A percentile compares a stretch with the other conserved stretches of the same genome.
These are phyloP conservation scores for Claviceps africana DNA, from an alignment of 2,329 filamentous ascomycete genomes.

Conservation along the genomic window DNA sequence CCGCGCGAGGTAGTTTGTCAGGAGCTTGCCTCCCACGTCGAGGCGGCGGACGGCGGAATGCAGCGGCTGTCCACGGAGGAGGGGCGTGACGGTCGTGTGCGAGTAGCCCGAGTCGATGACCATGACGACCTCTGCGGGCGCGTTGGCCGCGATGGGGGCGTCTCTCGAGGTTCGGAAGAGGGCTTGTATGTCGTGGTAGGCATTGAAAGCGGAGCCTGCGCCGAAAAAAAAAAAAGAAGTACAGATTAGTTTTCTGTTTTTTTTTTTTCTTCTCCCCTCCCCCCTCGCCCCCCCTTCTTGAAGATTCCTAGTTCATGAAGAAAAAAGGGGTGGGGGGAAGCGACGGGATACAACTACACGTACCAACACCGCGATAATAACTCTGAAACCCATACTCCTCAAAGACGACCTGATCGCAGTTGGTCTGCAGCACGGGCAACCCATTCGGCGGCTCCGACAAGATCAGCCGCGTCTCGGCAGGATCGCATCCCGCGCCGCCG, in stretches of 20 bases:
- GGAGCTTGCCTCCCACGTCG: constrained; percentile 80
- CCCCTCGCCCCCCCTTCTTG: too few relatives aligned
- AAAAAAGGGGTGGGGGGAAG: too few relatives aligned
- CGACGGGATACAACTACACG: not conserved
- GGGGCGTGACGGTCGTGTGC: constrained; percentile 77
- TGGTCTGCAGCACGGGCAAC: constrained; percentile 65
- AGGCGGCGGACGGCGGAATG: constrained; percentile 72
- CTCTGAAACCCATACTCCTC: constrained; percentile 90
- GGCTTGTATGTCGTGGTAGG: constrained; percentile 63
- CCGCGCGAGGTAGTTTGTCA: constrained; percentile 87
- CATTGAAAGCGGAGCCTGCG: constrained; percentile 59
- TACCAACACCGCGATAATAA: constrained; percentile 64
- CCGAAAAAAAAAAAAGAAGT: not conserved
- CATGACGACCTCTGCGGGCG: constrained; percentile 67
- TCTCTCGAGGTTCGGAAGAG: constrained; percentile 49
- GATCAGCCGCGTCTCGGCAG: constrained; percentile 67
- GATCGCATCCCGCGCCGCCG: constrained; percentile 49
- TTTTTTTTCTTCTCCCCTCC: too few relatives aligned
- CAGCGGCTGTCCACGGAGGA: constrained; percentile 67
- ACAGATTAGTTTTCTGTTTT: not conserved
- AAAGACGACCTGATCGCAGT: constrained; percentile 93
- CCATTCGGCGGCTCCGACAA: constrained; percentile 78
- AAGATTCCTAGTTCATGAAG: too few relatives aligned
- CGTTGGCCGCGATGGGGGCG: constrained; percentile 23
- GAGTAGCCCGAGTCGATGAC: constrained; percentile 88